phyloP scores from a whole-genome alignment of 768 basidiomycete species.

The Dacryopinax spathularia region DNA sequence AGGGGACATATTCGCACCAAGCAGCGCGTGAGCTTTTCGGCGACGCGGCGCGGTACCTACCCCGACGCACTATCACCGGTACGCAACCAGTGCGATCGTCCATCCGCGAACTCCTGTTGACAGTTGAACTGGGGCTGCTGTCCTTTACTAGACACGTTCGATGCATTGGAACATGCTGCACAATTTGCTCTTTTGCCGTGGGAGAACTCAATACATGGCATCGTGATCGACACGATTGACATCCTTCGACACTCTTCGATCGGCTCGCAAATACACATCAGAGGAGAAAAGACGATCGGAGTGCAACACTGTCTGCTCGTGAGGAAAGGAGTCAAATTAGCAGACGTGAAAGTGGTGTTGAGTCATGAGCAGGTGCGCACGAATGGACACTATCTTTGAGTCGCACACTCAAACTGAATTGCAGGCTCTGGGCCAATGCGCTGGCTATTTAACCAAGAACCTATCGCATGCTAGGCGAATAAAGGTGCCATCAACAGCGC shows the following conservation, averaged over 20 bases:
- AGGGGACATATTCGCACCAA: constrained; percentile 56
- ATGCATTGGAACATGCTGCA: constrained; percentile 28
- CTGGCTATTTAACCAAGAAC: constrained; percentile 38
- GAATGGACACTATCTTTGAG: constrained; percentile 4
- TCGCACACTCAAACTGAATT: constrained; percentile 1
- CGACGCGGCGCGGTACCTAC: neutral
- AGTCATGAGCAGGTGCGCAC: constrained; percentile 65
- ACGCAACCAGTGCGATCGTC: neutral
- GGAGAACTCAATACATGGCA: constrained; percentile 65
- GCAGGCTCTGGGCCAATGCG: constrained; percentile 69
- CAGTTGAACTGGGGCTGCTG: neutral
- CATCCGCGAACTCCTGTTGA: neutral
- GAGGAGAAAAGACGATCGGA: constrained; percentile 43
- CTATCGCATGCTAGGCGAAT: constrained; percentile 40
- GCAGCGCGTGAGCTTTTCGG: constrained; percentile 3
- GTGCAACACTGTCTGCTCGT: constrained; percentile 58
- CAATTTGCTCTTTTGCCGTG: constrained; percentile 59
- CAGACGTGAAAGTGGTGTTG: constrained; percentile 43
- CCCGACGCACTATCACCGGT: constrained; percentile 5
- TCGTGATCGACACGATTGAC: constrained; percentile 63
- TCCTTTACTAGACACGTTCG: constrained; percentile 41
- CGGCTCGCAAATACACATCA: constrained; percentile 36
- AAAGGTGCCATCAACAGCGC: constrained; percentile 57
- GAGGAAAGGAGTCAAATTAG: constrained; percentile 40
- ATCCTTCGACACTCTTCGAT: constrained; percentile 32